Conservation (phyloP, 1,284 basidiomycete genomes). For the Sporisorium iseilematis-ciliati region DNA sequence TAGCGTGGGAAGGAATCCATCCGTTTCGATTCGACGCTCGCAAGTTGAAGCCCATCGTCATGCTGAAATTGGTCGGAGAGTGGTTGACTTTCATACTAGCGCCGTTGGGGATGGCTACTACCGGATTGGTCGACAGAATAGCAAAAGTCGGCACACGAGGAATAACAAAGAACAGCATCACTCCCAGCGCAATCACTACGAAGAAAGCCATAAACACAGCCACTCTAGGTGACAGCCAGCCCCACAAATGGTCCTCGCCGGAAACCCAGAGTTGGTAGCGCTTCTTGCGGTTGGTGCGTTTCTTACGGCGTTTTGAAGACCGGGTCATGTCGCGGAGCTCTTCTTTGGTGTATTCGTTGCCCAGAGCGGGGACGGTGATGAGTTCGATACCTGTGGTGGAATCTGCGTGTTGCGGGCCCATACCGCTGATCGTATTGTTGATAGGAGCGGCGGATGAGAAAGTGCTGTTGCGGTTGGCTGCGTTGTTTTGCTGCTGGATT, state of each 20-base stretch:
- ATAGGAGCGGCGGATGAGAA: background rate
- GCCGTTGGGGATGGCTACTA: conserved; percentile 55
- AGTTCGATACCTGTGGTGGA: conserved; percentile 59
- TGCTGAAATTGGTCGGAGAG: conserved; percentile 55
- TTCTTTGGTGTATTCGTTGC: conserved; percentile 59
- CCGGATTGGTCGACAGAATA: conserved; percentile 49
- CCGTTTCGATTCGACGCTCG: conserved; percentile 52
- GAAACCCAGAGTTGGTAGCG: conserved; percentile 47
- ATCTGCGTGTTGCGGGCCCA: conserved; percentile 43
- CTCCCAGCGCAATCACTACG: conserved; percentile 33
- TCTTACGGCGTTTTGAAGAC: conserved; percentile 29
- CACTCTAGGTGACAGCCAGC: conserved; percentile 51
- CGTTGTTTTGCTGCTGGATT: conserved; percentile 19
- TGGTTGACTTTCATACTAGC: conserved; percentile 51
- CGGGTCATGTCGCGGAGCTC: conserved; percentile 57
- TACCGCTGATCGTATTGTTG: conserved; percentile 27
- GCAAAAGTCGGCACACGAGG: conserved; percentile 61
- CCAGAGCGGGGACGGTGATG: conserved; percentile 65
- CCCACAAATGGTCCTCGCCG: conserved; percentile 56
- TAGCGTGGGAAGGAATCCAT: conserved; percentile 47
- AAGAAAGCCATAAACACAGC: conserved; percentile 60
- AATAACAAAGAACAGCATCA: conserved; percentile 63
- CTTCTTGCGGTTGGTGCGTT: conserved; percentile 31
- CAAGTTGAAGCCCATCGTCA: conserved; percentile 61
- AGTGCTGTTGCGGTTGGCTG: conserved; percentile 11